Percentiles rank a stretch among this genome's conserved stretches.
These are phyloP conservation scores for Saccharomycopsis fibuligera DNA, from an alignment of 805 yeast genomes.

Conservation along the genomic window DNA sequence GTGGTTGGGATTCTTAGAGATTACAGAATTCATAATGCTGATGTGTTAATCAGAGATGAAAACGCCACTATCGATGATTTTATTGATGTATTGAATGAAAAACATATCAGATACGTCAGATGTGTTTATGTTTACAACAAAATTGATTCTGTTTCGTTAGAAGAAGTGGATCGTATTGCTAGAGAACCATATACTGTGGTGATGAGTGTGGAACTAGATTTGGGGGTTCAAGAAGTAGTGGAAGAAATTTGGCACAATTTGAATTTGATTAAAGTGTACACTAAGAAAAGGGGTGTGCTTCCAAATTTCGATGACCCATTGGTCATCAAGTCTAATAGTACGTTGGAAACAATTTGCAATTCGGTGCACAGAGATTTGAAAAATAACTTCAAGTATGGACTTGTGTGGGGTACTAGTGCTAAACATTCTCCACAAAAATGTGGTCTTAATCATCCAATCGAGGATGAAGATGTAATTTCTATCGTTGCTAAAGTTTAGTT, in stretches of 20 bases:
- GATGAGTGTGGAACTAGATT: conserved; percentile 82
- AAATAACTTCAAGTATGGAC: conserved; percentile 84
- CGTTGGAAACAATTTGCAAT: conserved; percentile 85
- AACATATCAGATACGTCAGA: conserved; percentile 80
- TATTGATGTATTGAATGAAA: conserved; percentile 84
- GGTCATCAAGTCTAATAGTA: conserved; percentile 76
- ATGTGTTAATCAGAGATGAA: conserved; percentile 84
- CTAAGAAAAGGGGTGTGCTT: conserved; percentile 76
- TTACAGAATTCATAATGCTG: conserved; percentile 88
- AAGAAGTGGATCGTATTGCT: conserved; percentile 89
- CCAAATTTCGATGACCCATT: conserved; percentile 87
- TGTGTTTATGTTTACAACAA: conserved; percentile 93
- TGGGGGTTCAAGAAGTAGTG: conserved; percentile 81
- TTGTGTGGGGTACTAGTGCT: conserved; percentile 94
- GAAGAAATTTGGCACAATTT: conserved; percentile 80
- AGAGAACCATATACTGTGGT: conserved; percentile 90
- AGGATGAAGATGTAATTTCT: conserved; percentile 93
- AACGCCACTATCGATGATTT: conserved; percentile 87
- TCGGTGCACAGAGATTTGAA: conserved; percentile 90
- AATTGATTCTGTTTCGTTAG: conserved; percentile 90
- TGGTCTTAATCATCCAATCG: conserved; percentile 74
- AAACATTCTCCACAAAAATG: conserved; percentile 97
- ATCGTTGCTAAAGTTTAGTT: conserved; percentile 69
- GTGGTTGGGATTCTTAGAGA: conserved; percentile 74
- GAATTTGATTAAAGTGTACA: conserved; percentile 73